Evolutionary conservation across 495 filamentous ascomycete species (phyloP).

Genomic region (Penicillium dipodomyicola): DNA sequence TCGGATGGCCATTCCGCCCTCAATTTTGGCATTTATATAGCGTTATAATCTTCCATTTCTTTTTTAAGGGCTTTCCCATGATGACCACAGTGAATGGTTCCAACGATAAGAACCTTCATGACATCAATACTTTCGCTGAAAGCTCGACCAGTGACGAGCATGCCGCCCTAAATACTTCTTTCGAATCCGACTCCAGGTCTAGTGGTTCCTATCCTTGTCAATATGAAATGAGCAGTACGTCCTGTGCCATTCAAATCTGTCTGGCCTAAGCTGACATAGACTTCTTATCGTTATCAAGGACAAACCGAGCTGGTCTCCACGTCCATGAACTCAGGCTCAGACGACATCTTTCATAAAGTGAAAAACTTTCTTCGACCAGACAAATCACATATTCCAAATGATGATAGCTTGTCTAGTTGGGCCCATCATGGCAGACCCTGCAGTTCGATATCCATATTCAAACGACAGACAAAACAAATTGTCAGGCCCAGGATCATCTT

Average conservation of each 20-base stretch:
- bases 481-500: background rate
- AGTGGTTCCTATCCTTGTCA: background rate
- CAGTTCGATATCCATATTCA: background rate
- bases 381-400: background rate
- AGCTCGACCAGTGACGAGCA: constrained; percentile 1
- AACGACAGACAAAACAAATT: background rate
- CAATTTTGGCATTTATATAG: background rate
- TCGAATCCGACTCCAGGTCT: background rate
- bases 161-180: background rate
- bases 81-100: constrained; percentile 7
- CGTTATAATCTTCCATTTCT: background rate
- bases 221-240: background rate
- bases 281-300: background rate
- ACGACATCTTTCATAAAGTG: constrained; percentile 3
- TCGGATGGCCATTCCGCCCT: background rate
- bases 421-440: background rate
- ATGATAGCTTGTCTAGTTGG: background rate
- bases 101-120: constrained; percentile 1
- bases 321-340: background rate
- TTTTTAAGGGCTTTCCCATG: background rate
- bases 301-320: constrained; percentile 3
- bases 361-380: constrained; percentile 3
- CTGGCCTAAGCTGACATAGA: background rate
- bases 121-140: constrained; percentile 4
- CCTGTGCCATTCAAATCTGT: too few species aligned